Evolutionary conservation across 129 eudicot species (phyloP), one percentile per base, ranked within the genome.

Genomic region (Kitagawia praeruptora): DNA sequence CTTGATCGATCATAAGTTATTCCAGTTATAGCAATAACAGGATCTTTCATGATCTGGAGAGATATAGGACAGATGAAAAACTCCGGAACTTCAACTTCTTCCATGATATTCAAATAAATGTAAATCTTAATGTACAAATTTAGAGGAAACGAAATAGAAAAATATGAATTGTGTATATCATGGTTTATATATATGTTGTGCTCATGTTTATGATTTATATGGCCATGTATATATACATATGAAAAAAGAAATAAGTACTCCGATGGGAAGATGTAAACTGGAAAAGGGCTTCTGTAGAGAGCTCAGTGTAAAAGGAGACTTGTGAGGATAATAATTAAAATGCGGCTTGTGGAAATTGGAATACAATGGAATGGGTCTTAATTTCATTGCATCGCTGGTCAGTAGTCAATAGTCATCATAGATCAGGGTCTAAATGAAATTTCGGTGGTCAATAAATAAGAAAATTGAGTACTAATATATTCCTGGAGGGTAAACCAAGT

Each of bases 21-120:
- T 18, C 98, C 98, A 66, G 97, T 84, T 8, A 79, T 34, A 48
- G 86, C 75, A 0, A 89, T 93, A 4, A 93, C 98, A 8, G 98
- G 98, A 76, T 93, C 97, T 86, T 87, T 85, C 98, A 93, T 93
- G 81, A 87, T 89, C 76, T 93, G 94, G n/a, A 93, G 94, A 45
- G 98, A 93, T 51, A 93, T 93, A 13, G 98, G 97, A 75, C 98
- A 93, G 44, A 91, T 80, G 91, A 93, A 93, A 51, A 82, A 85
- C 48, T 89, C 85, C 23, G 98, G 96, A 51, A 90, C 82, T 82
- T 93, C 98, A 49, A 31, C 84, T 31, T 87, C 84, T 38, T 87
- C 93, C 91, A 87, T 89, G 46, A 25, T 51, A 34, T 34, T 34
- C 8, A 18, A 39, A 4, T 18, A 25, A 27, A 34, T 13, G 10